Percentiles rank a stretch among this genome's conserved stretches.
phyloP scores from a whole-genome alignment of 2,329 filamentous ascomycete species.

The Penicillium sclerotiorum region DNA sequence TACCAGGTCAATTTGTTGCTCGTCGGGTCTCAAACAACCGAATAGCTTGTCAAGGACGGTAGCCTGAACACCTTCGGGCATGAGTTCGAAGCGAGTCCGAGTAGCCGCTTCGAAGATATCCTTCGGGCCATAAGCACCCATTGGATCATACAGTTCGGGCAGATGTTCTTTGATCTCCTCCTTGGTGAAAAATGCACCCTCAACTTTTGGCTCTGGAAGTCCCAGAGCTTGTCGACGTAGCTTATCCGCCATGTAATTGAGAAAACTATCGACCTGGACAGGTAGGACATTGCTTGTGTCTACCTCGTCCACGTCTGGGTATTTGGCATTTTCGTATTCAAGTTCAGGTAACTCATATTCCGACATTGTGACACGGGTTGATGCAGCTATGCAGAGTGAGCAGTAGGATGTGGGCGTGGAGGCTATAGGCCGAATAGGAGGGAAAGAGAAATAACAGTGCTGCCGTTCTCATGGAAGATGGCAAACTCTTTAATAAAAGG shows the following conservation, averaged over 20 bases:
- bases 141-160: background rate
- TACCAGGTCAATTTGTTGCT: background rate
- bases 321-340: no score
- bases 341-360: no score
- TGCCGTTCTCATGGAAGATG: no score
- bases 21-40: background rate
- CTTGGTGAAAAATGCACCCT: background rate
- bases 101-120: background rate
- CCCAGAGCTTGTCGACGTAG: background rate
- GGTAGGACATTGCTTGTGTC: no score
- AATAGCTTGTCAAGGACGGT: background rate
- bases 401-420: no score
- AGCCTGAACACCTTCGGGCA: background rate
- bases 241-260: background rate
- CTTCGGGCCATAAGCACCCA: background rate
- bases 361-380: no score
- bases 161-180: background rate
- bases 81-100: background rate
- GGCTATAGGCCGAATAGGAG: no score
- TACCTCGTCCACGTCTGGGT: no score
- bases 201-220: background rate
- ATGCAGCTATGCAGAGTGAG: no score
- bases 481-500: no score
- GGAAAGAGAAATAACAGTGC: no score
- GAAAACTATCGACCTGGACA: no score